Base-by-base conservation (phyloP, 768 basidiomycete species). In the Trametes punicea region DNA sequence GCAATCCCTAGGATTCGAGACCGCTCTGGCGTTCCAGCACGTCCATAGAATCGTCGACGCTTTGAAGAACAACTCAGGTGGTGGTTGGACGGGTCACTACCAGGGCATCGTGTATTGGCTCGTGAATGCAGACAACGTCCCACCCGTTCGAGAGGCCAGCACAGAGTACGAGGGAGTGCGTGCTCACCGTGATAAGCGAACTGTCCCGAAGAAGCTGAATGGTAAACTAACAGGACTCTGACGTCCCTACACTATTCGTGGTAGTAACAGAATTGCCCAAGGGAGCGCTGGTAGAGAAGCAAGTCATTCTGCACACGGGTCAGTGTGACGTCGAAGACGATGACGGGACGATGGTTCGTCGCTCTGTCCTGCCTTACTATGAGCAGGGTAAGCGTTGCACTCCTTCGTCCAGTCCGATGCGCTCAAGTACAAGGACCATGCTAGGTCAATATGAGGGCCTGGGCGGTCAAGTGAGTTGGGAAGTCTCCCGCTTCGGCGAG, bases 21-120 rank as follows among this genome's bases (percentile, higher is more conserved):
- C 82, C 1, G 87, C 89, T 1, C 75, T 98, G 7, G 79, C 82
- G 1, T 78, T 84, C 38, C 95, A 98, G 64, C 97, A 99, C 67
- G 84, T 85, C 2, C 68, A 76, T 8, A 82, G 91, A 41, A 79
- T 98, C 26, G 70, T 80, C 0, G 71, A 77, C 4, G 87, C 86
- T 0, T 70, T 95, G 23, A 73, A 77, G 61, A 76, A 73, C 33
- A 80, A 71, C 39, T 73, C 77, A 10, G 81, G 81, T 15, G 79
- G 79, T 27, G 75, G 75, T 21, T 88, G 88, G 86, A 68, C 68
- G 0, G 87, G 87, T 0, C 77, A 83, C 68, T 69, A 75, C 1
- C 89, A 90, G 56, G 72, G 81, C 30, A 76, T 76, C n/a, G 69
- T 93, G 16, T 88, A 87, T 62, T 97, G 93, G 85, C 73, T 91